Evolutionary conservation across 768 basidiomycete species (phyloP).

Genomic region (Tricholoma saponaceum): DNA sequence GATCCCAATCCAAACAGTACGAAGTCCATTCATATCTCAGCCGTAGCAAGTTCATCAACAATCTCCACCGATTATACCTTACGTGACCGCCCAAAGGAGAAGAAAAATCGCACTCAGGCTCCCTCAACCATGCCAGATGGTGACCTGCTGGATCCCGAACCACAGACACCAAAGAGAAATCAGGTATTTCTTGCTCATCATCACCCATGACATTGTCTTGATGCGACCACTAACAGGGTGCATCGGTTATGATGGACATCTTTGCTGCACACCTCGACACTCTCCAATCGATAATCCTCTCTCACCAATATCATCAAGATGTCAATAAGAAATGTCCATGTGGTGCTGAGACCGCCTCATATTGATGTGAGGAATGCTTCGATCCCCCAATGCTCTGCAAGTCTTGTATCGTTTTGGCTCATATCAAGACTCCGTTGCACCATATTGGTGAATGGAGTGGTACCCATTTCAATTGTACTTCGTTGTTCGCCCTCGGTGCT

Average conservation of each 20-base stretch:
- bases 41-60: background rate
- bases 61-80: background rate
- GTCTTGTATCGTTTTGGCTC: background rate
- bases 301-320: background rate
- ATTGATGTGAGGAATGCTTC: slow-evolving; percentile 1
- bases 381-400: background rate
- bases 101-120: background rate
- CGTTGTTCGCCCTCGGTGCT: background rate
- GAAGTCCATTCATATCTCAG: background rate
- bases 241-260: slow-evolving; percentile 5
- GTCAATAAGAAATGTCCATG: background rate
- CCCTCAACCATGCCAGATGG: background rate
- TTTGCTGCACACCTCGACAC: slow-evolving; percentile 1
- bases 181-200: background rate
- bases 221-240: slow-evolving; percentile 2
- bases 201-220: background rate
- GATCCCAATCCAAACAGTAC: background rate
- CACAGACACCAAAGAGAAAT: background rate
- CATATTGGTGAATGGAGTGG: too few species aligned
- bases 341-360: background rate
- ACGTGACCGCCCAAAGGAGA: background rate
- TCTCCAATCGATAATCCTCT: slow-evolving; percentile 2
- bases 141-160: background rate
- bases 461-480: background rate
- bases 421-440: background rate